Evolutionary conservation across 305 asterid species (phyloP), one percentile per base, ranked within the genome.

Genomic region (Fraxinus paxiana): DNA sequence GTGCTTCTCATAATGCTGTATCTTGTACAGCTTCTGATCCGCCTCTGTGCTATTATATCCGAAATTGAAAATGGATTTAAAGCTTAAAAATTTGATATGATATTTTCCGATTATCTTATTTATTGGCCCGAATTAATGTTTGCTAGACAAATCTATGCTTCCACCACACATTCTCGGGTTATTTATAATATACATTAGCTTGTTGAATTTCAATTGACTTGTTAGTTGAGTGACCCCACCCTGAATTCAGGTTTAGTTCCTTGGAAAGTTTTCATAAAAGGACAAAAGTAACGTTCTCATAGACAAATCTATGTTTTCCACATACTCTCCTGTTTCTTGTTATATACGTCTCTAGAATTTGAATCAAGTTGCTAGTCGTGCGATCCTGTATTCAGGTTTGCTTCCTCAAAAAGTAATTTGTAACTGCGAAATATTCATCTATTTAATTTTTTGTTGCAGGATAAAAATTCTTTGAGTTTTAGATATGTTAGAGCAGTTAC

Each of bases 401-500:
- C 10, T 38, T 41, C 38, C 20, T 56, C 46, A 24, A 35, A 18
- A 20, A 13, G 22, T 30, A 79, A 37, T 38, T 24, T 2, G 28
- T 33, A 1, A 20, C 75, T 1, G 18, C 18, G 2, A 63, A 9
- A 22, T 22, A 24, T 26, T 61, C 13, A 33, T 65, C 61, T 30
- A 30, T 78, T 48, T 34, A 0, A 1, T 59, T 83, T 73, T 51
- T 48, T 10, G 76, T 83, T 83, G 83, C 95, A 93, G 97, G 85
- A 24, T 77, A 73, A 61, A 73, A 70, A 61, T 51, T 69, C 15
- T 80, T 80, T 81, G 78, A 77, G 86, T 54, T 79, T 43, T 65
- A 85, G 83, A 86, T 80, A 95, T 95, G 99, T 90, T 93, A 82
- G 99, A 95, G 85, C 98, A 93, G 86, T 84, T 95, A 75, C 87